Evolutionary conservation across 441 rosid genomes (phyloP), one percentile per base, ranked within the genome.

Genomic region (Croton setiger): DNA sequence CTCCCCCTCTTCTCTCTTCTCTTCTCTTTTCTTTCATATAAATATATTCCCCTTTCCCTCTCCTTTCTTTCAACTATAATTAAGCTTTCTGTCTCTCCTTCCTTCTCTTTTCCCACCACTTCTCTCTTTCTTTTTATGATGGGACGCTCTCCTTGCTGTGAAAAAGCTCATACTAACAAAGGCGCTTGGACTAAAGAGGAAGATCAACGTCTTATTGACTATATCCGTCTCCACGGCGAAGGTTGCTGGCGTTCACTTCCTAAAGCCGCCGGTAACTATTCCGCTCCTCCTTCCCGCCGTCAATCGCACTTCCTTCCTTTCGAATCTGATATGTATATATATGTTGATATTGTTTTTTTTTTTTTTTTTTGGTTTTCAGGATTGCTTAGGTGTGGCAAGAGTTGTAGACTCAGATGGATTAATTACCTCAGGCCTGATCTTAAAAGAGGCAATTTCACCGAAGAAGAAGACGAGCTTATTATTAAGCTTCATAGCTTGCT

Each of bases 191-290:
- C 82, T 12, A 81, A 79, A 57, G 81, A 81, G 23, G 85, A 81
- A 72, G 85, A 81, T 45, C 72, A 79, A 41, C 80, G 82, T 13
- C 85, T 81, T 5, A 72, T 76, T 21, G 79, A 76, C 56, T 76
- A 79, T 41, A 81, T 81, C 72, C 74, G 77, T 37, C 41, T 76
- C 20, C 85, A 81, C 11, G 85, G 85, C 3, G 85, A 81, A 76
- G 85, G 85, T 3, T 79, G 82, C 67, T 81, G 82, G 85, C 79
- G 85, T 10, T 81, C 85, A 37, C 82, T 81, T 55, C 82, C 85
- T n/a, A 79, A 81, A 44, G 75, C 82, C 12, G 85, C 85, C 44
- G 82, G 85, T 81, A 11, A 51, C 9, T 51, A 6, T 5, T 17
- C 23, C 23, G 2, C 54, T 27, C 0, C 3, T 17, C 21, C 4